A percentile compares a stretch with the other conserved stretches of the same genome.
These are phyloP conservation scores for Termitomyces sp. DNA, from an alignment of 768 basidiomycete genomes.

Conservation along the genomic window DNA sequence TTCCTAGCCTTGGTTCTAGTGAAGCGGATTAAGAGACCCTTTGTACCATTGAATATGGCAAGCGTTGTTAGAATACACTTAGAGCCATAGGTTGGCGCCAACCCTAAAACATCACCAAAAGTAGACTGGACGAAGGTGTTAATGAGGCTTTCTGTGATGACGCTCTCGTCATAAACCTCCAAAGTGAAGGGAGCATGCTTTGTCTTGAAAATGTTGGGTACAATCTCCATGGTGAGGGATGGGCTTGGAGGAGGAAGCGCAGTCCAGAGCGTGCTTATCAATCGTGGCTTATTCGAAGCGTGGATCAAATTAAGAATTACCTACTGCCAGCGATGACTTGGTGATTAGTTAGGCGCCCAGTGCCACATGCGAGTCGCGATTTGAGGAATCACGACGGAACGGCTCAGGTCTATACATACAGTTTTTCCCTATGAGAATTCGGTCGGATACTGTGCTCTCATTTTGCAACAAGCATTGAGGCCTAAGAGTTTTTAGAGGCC, in stretches of 20 bases:
- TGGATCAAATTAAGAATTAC: not conserved
- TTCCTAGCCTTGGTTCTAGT: slow-evolving; percentile 9
- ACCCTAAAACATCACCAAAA: slow-evolving; percentile 24
- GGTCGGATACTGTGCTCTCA: not conserved
- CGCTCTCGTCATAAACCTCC: slow-evolving; percentile 18
- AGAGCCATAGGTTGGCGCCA: slow-evolving; percentile 36
- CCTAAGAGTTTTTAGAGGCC: not conserved
- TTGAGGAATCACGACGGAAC: not conserved
- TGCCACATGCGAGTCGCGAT: not conserved
- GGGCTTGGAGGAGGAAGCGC: not conserved
- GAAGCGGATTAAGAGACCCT: slow-evolving; percentile 29
- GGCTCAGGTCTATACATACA: too few species aligned
- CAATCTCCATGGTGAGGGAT: slow-evolving; percentile 16
- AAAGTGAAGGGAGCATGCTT: slow-evolving; percentile 21
- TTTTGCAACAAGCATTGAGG: not conserved
- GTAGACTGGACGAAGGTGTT: slow-evolving; percentile 22
- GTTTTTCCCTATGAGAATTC: not conserved
- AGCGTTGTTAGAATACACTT: slow-evolving; percentile 28
- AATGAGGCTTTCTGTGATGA: slow-evolving; percentile 18
- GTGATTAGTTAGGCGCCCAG: not conserved
- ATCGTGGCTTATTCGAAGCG: not conserved
- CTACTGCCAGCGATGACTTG: not conserved
- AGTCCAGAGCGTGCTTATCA: not conserved
- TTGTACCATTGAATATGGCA: slow-evolving; percentile 31
- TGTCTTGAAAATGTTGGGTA: slow-evolving; percentile 28